A percentile compares a stretch with the other conserved stretches of the same genome.
Conservation (phyloP, 2,329 filamentous ascomycete genomes). For the Fusarium nelsonii region DNA sequence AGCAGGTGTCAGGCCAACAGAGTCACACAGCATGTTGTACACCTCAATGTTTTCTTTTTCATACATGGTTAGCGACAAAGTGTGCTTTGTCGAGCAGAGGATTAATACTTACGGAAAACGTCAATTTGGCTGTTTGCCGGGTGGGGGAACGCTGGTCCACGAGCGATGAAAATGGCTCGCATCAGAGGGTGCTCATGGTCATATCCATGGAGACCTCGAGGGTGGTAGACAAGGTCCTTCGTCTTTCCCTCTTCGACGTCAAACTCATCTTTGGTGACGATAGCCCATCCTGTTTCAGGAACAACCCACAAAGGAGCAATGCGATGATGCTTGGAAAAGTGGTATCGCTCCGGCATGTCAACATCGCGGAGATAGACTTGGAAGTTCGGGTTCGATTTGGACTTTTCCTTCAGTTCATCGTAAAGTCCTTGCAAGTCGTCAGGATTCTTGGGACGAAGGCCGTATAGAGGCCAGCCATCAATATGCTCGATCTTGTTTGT, state of each 20-base stretch:
- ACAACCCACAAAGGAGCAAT: slow-evolving; percentile 97
- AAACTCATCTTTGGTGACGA: slow-evolving; percentile 84
- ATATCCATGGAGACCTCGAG: slow-evolving; percentile 90
- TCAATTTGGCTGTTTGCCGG: slow-evolving; percentile 82
- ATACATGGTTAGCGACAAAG: slow-evolving; percentile 45
- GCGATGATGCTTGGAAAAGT: slow-evolving; percentile 87
- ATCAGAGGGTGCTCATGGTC: slow-evolving; percentile 95
- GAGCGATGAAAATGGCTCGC: slow-evolving; percentile 93
- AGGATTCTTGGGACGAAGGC: slow-evolving; percentile 81
- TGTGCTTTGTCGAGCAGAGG: not conserved
- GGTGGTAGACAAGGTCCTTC: slow-evolving; percentile 77
- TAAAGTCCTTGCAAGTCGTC: slow-evolving; percentile 77
- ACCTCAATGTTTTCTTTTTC: slow-evolving; percentile 95
- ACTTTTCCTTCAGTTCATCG: slow-evolving; percentile 67
- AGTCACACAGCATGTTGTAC: slow-evolving; percentile 95
- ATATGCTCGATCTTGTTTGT: slow-evolving; percentile 80
- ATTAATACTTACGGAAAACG: slow-evolving; percentile 80
- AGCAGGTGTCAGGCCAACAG: slow-evolving; percentile 76
- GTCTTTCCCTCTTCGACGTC: slow-evolving; percentile 74
- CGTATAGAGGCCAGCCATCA: slow-evolving; percentile 95
- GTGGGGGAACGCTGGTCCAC: slow-evolving; percentile 93
- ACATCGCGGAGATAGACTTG: slow-evolving; percentile 89
- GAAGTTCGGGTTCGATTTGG: slow-evolving; percentile 74
- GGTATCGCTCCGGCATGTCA: slow-evolving; percentile 92
- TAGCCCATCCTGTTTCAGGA: slow-evolving; percentile 91